Evolutionary conservation across 441 rosid species (phyloP).

Genomic region (Mallotus japonicus): DNA sequence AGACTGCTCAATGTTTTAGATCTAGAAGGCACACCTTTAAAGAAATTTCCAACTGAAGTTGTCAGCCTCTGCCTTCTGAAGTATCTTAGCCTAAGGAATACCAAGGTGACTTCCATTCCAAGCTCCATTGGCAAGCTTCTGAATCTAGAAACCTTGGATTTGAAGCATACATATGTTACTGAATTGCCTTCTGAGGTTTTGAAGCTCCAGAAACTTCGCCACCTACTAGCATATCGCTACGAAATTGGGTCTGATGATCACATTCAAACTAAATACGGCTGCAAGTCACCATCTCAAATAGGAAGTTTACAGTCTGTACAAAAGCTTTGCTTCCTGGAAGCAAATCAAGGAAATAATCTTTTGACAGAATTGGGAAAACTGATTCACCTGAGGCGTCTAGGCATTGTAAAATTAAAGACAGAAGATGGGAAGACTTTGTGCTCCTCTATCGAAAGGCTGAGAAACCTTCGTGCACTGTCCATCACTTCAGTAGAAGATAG

Average conservation of each 20-base stretch:
- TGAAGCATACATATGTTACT: slow-evolving; percentile 27
- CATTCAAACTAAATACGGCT: slow-evolving; percentile 34
- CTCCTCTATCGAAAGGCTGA: slow-evolving; percentile 30
- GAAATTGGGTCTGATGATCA: slow-evolving; percentile 25
- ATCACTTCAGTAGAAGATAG: slow-evolving; percentile 16
- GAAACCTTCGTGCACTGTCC: slow-evolving; percentile 35
- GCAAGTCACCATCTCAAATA: slow-evolving; percentile 30
- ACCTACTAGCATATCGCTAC: slow-evolving; percentile 39
- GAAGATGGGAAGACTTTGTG: slow-evolving; percentile 39
- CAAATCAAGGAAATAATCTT: slow-evolving; percentile 22
- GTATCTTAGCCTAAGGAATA: slow-evolving; percentile 25
- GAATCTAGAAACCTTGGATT: slow-evolving; percentile 30
- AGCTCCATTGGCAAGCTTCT: slow-evolving; percentile 26
- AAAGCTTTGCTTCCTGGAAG: slow-evolving; percentile 39
- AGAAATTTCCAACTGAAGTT: slow-evolving; percentile 21
- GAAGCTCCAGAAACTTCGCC: slow-evolving; percentile 35
- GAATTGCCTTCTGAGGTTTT: slow-evolving; percentile 28
- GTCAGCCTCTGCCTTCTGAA: slow-evolving; percentile 17
- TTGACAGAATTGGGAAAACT: slow-evolving; percentile 37
- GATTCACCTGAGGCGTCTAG: slow-evolving; percentile 36
- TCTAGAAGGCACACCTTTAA: slow-evolving; percentile 27
- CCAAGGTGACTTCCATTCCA: slow-evolving; percentile 26
- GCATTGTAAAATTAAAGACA: slow-evolving; percentile 32
- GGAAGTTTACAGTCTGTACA: slow-evolving; percentile 35
- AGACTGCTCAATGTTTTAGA: slow-evolving; percentile 31